A percentile compares a stretch with the other conserved stretches of the same genome.
These are phyloP conservation scores for Cotoneaster glaucophyllus DNA, from an alignment of 306 rosid genomes.

Conservation along the genomic window DNA sequence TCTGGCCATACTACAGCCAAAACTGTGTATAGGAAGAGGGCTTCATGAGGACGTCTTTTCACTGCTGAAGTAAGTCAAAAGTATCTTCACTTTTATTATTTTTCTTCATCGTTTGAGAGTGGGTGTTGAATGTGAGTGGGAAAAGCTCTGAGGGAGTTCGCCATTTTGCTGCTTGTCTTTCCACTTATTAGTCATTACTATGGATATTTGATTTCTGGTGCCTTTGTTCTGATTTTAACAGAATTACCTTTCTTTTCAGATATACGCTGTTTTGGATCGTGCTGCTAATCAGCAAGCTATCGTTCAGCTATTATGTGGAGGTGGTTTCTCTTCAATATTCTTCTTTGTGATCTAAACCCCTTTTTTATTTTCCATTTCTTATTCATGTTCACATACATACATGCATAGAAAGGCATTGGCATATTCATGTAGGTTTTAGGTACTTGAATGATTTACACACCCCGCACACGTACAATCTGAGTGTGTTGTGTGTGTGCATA, in stretches of 20 bases:
- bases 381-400: neutral
- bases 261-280: conserved; percentile 89
- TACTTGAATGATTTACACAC: neutral
- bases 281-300: conserved; percentile 86
- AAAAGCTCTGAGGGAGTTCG: neutral
- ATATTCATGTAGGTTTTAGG: neutral
- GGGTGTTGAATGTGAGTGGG: neutral
- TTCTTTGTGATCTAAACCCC: neutral
- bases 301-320: conserved; percentile 98
- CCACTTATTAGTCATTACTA: neutral
- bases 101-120: conserved; percentile 4
- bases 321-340: conserved; percentile 31
- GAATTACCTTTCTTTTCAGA: conserved; percentile 38
- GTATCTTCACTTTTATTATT: neutral
- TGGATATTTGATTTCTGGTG: conserved; percentile 3
- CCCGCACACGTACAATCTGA: neutral
- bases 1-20: conserved; percentile 66
- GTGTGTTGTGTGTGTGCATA: neutral
- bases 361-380: neutral
- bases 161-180: neutral
- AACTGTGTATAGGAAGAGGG: conserved; percentile 82
- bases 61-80: conserved; percentile 63
- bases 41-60: conserved; percentile 82
- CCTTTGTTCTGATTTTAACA: conserved; percentile 5
- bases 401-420: neutral